Base-by-base conservation (phyloP, 1,284 basidiomycete genomes). In the Trametes polyzona region DNA sequence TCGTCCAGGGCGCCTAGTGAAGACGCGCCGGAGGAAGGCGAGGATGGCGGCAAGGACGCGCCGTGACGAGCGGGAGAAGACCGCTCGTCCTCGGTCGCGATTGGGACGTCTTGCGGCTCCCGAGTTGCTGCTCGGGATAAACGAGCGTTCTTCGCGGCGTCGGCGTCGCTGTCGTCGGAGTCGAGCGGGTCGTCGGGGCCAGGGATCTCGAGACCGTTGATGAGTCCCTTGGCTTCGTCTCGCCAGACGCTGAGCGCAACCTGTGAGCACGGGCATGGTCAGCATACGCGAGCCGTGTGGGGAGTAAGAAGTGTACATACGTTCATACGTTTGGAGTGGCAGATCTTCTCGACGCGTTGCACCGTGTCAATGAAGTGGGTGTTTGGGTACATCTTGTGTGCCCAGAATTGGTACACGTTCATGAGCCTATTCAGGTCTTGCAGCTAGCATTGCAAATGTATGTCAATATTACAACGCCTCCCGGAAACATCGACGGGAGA, bases 331-430 rank as follows among this genome's bases (percentile, higher is more conserved):
- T 85, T 84, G 2, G 89, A 87, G 63, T 91, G 90, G 69, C 93
- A 96, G 2, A 96, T 73, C 64, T 88, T 92, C 76, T 97, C 95
- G 5, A 96, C 83, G 3, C 88, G 81, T 30, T 83, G 75, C 7
- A 95, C 83, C 0, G 93, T 96, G 70, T 96, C 93, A 43, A 79
- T 79, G 71, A 97, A 96, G 48, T 88, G 86, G 8, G 83, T 88
- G 68, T 90, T 93, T 2, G 95, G 95, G 68, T 90, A 95, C 81
- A 98, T 82, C 63, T 83, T 83, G 72, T 97, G 95, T 2, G 93
- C 82, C 95, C 95, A 98, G 66, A 95, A 89, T 65, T 94, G 93
- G 69, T 97, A 97, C 50, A 90, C 76, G 62, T 88, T 84, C 52
- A 97, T 77, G 16, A 97, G 73, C 30, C 88, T 79, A 61, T 84